phyloP scores from a whole-genome alignment of 2,329 filamentous ascomycete genomes.

The Dactylellina parvicollis region DNA sequence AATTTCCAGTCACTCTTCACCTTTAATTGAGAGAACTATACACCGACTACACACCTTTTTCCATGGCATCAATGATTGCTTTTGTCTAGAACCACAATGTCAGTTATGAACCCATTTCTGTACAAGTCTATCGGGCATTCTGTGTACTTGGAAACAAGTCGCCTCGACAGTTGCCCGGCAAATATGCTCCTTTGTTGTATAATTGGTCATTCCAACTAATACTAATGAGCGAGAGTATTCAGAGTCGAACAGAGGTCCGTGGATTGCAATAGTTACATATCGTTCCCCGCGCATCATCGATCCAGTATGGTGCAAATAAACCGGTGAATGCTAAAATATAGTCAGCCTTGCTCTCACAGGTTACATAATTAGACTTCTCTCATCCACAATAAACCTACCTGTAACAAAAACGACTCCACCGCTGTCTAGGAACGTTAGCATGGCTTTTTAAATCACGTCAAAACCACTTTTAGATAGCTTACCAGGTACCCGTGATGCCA shows the following conservation, averaged over 20 bases:
- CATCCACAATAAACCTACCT: neutral
- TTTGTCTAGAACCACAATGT: conserved; percentile 70
- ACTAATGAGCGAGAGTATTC: neutral
- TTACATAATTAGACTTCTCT: too few species aligned
- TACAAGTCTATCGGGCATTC: neutral
- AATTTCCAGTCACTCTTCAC: neutral
- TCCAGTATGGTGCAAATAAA: conserved; percentile 93
- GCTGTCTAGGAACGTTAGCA: conserved; percentile 68
- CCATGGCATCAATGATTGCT: conserved; percentile 91
- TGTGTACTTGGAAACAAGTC: conserved; percentile 74
- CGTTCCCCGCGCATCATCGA: conserved; percentile 89
- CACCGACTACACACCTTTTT: conserved; percentile 63
- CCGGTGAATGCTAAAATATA: conserved; percentile 76
- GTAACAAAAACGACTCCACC: conserved; percentile 88
- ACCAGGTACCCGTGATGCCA: conserved; percentile 57
- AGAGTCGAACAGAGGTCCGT: neutral
- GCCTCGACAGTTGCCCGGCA: conserved; percentile 89
- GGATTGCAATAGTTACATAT: conserved; percentile 67
- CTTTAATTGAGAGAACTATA: neutral
- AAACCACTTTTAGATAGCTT: neutral
- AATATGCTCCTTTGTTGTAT: conserved; percentile 85
- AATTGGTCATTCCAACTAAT: conserved; percentile 80
- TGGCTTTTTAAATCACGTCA: neutral
- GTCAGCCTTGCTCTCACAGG: neutral
- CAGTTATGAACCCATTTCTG: neutral